Conservation (phyloP, 331 rosid species). For the Malus hybrid region DNA sequence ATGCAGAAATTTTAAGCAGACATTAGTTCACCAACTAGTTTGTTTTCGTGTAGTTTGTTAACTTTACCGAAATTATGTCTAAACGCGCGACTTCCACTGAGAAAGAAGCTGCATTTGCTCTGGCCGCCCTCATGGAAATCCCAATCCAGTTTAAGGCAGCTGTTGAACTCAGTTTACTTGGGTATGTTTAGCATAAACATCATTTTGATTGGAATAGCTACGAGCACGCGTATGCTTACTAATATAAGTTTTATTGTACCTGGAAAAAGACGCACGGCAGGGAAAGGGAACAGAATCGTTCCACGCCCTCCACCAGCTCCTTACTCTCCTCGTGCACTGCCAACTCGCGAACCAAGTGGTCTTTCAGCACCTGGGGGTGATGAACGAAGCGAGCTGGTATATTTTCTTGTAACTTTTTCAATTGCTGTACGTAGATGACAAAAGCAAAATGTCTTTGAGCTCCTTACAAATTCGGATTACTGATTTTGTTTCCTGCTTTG, state of each 20-base stretch:
- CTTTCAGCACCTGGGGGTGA: constrained; percentile 24
- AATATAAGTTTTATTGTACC: constrained; percentile 1
- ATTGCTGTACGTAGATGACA: neutral
- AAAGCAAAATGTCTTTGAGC: too few species aligned
- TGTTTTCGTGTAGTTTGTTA: constrained; percentile 55
- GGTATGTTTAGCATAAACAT: constrained; percentile 33
- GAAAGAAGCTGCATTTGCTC: constrained; percentile 85
- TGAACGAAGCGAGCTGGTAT: constrained; percentile 47
- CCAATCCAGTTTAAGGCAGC: constrained; percentile 84
- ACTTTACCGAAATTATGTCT: constrained; percentile 64
- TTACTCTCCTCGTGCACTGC: constrained; percentile 27
- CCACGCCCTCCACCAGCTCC: constrained; percentile 68
- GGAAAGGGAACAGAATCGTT: constrained; percentile 48
- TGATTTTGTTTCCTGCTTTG: neutral
- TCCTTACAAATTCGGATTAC: neutral
- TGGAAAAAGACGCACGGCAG: constrained; percentile 46
- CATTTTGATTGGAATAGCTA: neutral
- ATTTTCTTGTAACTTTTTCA: neutral
- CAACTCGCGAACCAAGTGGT: constrained; percentile 17
- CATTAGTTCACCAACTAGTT: neutral
- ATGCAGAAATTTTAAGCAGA: neutral
- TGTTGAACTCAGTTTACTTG: constrained; percentile 45
- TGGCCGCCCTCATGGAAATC: constrained; percentile 88
- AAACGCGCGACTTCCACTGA: constrained; percentile 23
- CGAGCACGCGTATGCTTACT: neutral